phyloP scores from a whole-genome alignment of 2,329 filamentous ascomycete species.

The Colletotrichum lini region DNA sequence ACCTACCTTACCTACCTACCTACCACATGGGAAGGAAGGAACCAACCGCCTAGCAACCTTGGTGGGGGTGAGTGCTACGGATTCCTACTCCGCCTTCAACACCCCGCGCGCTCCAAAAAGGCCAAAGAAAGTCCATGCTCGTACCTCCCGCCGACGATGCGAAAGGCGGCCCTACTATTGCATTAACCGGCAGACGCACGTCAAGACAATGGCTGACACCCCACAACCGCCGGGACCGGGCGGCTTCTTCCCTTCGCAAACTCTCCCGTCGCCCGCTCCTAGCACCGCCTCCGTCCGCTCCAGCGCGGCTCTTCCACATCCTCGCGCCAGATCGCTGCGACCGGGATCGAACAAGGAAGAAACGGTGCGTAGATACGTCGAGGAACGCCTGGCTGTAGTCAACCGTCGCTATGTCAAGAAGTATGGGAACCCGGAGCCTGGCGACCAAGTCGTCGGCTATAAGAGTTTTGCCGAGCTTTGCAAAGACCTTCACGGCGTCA shows the following conservation, averaged over 20 bases:
- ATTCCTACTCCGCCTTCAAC: neutral
- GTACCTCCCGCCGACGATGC: conserved; percentile 19
- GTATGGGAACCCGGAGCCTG: conserved; percentile 61
- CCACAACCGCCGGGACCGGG: conserved; percentile 53
- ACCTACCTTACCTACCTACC: neutral
- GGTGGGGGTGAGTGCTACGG: neutral
- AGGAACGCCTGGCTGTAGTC: conserved; percentile 66
- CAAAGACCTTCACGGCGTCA: conserved; percentile 79
- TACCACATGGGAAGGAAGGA: neutral
- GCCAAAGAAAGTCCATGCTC: neutral
- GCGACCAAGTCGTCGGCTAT: conserved; percentile 67
- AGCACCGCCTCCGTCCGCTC: conserved; percentile 61
- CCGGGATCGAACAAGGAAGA: conserved; percentile 74
- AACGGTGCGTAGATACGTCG: conserved; percentile 70
- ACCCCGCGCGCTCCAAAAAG: neutral
- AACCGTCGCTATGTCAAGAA: conserved; percentile 75
- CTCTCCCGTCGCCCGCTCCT: conserved; percentile 69
- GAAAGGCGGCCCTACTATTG: conserved; percentile 33
- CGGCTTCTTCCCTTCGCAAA: conserved; percentile 64
- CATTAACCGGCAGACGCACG: conserved; percentile 4
- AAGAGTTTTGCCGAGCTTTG: conserved; percentile 78
- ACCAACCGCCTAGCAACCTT: neutral
- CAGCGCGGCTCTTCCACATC: conserved; percentile 64
- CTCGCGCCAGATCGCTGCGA: conserved; percentile 65
- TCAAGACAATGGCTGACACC: conserved; percentile 47